A percentile compares a stretch with the other conserved stretches of the same genome.
Evolutionary conservation across 768 basidiomycete species (phyloP).

Genomic region (Tricholomella constricta): DNA sequence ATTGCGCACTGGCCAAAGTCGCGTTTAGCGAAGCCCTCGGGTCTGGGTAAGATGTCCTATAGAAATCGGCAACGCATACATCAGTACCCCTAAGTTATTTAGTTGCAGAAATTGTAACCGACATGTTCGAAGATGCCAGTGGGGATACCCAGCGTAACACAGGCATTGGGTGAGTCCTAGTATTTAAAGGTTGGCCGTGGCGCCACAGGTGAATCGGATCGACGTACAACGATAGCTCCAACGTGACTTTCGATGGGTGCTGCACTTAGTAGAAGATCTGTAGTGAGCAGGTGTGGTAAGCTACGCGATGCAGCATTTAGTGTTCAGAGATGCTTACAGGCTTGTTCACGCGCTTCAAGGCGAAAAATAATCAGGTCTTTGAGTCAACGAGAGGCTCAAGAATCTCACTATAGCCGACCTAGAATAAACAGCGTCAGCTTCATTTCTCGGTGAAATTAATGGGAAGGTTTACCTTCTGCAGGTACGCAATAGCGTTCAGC

Average conservation of each 20-base stretch:
- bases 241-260: constrained; percentile 68
- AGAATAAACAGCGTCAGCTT: no score
- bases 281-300: not conserved
- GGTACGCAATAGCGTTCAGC: constrained; percentile 71
- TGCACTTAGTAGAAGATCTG: constrained; percentile 65
- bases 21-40: constrained; percentile 59
- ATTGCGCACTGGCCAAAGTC: constrained; percentile 69
- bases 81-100: no score
- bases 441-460: no score
- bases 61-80: no score
- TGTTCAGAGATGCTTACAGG: constrained; percentile 43
- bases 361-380: not conserved
- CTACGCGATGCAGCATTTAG: not conserved
- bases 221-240: constrained; percentile 64
- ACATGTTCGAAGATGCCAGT: constrained; percentile 79
- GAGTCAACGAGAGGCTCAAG: not conserved
- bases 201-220: not conserved
- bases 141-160: constrained; percentile 72
- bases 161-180: constrained; percentile 77
- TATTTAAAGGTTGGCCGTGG: not conserved
- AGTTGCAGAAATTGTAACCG: constrained; percentile 24
- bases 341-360: constrained; percentile 68
- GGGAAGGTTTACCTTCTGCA: constrained; percentile 53
- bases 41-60: constrained; percentile 69
- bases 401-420: constrained; percentile 72